Evolutionary conservation across 2,329 filamentous ascomycete species (phyloP).

Genomic region (Byssochlamys sp.): DNA sequence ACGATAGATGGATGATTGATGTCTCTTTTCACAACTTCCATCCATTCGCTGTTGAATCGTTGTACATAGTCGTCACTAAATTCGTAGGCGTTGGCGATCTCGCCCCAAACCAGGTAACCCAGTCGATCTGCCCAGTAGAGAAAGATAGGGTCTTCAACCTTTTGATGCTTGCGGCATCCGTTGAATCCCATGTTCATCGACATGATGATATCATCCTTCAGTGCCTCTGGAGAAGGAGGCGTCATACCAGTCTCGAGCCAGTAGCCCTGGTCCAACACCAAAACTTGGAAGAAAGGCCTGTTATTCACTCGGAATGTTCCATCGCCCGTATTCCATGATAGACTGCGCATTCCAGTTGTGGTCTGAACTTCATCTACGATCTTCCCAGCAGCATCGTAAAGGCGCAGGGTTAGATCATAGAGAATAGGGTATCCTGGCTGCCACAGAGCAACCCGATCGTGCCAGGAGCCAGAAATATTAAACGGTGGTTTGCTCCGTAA

Average conservation of each 20-base stretch:
- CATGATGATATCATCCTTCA: slow-evolving; percentile 54
- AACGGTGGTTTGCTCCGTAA: slow-evolving; percentile 22
- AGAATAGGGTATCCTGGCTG: slow-evolving; percentile 53
- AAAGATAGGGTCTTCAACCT: slow-evolving; percentile 57
- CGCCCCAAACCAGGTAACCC: slow-evolving; percentile 58
- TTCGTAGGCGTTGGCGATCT: slow-evolving; percentile 59
- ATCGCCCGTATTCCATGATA: slow-evolving; percentile 51
- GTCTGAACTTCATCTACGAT: slow-evolving; percentile 47
- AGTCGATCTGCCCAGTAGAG: slow-evolving; percentile 59
- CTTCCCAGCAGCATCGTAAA: slow-evolving; percentile 32
- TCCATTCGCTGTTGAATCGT: slow-evolving; percentile 57
- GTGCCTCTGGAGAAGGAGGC: slow-evolving; percentile 56
- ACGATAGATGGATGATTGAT: slow-evolving; percentile 57
- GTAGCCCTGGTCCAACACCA: slow-evolving; percentile 61
- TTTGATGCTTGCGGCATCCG: slow-evolving; percentile 58
- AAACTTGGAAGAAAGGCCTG: slow-evolving; percentile 57
- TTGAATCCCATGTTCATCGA: slow-evolving; percentile 60
- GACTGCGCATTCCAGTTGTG: slow-evolving; percentile 50
- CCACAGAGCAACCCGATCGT: slow-evolving; percentile 56
- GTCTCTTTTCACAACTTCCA: slow-evolving; percentile 52
- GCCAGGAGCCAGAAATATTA: slow-evolving; percentile 43
- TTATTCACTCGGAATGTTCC: slow-evolving; percentile 56
- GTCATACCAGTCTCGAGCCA: slow-evolving; percentile 62
- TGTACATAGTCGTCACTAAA: slow-evolving; percentile 51
- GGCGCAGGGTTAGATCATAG: slow-evolving; percentile 51